These are phyloP conservation scores for Populus hybrid DNA, from an alignment of 441 rosid species.

Conservation along the genomic window DNA sequence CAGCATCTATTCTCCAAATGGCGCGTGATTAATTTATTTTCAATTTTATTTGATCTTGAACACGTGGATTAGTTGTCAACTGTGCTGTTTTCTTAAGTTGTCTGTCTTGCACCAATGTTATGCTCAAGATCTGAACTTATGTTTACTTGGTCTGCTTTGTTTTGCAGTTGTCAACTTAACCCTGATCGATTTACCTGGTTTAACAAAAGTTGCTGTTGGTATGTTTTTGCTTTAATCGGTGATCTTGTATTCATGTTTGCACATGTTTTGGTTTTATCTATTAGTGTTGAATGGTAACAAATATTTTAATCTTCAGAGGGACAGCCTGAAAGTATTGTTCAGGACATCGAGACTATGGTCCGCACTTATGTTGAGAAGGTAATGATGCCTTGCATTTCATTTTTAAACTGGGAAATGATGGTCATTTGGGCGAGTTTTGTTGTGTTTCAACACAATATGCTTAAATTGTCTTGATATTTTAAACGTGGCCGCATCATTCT, in stretches of 20 bases:
- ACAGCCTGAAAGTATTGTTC: conserved; percentile 71
- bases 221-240: conserved; percentile 21
- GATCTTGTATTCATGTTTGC: neutral
- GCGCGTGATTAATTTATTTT: conserved; percentile 28
- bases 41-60: neutral
- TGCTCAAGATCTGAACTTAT: conserved; percentile 5
- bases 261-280: neutral
- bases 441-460: neutral
- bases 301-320: conserved; percentile 57
- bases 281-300: conserved; percentile 3
- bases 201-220: conserved; percentile 90
- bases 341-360: conserved; percentile 83
- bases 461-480: conserved; percentile 8
- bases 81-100: neutral
- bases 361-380: conserved; percentile 75
- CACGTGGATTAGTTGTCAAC: neutral
- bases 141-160: conserved; percentile 9
- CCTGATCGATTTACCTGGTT: conserved; percentile 81
- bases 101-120: neutral
- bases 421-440: neutral
- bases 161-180: conserved; percentile 88
- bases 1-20: conserved; percentile 86
- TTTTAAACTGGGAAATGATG: neutral
- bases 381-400: neutral
- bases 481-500: neutral